A percentile compares a stretch with the other conserved stretches of the same genome.
Conservation (phyloP, 2,329 filamentous ascomycete species). For the Trichophyton simii region DNA sequence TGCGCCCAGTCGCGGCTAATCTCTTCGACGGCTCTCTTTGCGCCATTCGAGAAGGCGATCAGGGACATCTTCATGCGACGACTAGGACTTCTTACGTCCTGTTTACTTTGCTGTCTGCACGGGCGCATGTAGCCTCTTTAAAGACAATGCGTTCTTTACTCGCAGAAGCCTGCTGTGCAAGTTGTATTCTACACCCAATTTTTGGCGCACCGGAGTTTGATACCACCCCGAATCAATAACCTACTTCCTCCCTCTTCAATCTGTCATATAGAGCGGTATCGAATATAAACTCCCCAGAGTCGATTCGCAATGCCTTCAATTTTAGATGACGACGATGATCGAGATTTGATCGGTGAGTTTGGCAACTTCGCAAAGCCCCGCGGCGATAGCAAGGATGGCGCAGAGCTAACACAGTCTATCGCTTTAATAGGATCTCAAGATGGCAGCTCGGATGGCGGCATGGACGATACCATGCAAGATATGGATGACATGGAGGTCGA, state of each 20-base stretch:
- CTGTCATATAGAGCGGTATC: neutral
- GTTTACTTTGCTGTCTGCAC: neutral
- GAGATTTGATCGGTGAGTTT: slow-evolving; percentile 28
- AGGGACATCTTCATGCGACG: neutral
- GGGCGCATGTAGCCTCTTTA: neutral
- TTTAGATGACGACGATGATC: slow-evolving; percentile 31
- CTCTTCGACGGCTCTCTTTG: neutral
- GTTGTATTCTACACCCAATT: neutral
- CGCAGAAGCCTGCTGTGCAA: neutral
- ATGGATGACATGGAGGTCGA: slow-evolving; percentile 25
- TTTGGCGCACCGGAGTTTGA: neutral
- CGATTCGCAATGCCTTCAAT: slow-evolving; percentile 21
- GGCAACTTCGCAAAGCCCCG: neutral
- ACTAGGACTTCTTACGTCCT: neutral
- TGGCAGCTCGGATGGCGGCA: slow-evolving; percentile 38
- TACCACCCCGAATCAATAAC: neutral
- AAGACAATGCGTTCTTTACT: neutral
- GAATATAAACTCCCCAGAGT: neutral
- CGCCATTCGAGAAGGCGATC: neutral
- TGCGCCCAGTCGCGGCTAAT: neutral
- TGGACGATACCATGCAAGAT: slow-evolving; percentile 35
- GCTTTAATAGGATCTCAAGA: slow-evolving; percentile 33
- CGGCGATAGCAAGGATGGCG: neutral
- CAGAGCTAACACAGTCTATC: neutral
- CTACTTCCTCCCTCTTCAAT: neutral